Percentiles rank a stretch among this genome's conserved stretches.
phyloP scores from a whole-genome alignment of 2,329 filamentous ascomycete species.

The Neonectria ditissima region DNA sequence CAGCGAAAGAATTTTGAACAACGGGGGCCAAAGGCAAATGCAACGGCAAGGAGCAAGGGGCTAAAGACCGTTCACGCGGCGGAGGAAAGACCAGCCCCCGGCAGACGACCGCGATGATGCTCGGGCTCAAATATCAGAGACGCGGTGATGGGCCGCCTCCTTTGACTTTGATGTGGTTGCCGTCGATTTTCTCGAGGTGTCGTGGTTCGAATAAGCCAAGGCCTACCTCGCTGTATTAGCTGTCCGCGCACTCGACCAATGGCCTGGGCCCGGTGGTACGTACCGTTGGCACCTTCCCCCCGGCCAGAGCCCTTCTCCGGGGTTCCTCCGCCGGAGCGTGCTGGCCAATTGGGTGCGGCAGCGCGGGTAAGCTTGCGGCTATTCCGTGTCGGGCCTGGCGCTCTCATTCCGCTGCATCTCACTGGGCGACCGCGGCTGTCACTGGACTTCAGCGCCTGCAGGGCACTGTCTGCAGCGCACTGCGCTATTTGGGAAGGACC shows the following conservation, averaged over 20 bases:
- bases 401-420: constrained; percentile 27
- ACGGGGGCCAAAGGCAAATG: constrained; percentile 40
- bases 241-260: constrained; percentile 29
- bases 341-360: constrained; percentile 41
- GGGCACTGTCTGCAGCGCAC: constrained; percentile 33
- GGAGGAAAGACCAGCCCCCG: constrained; percentile 23
- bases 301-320: constrained; percentile 44
- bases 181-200: constrained; percentile 54
- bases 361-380: constrained; percentile 30
- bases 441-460: constrained; percentile 31
- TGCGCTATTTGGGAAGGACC: constrained; percentile 1
- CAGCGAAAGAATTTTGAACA: constrained; percentile 49
- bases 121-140: constrained; percentile 36
- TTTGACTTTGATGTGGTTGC: constrained; percentile 49
- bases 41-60: constrained; percentile 31
- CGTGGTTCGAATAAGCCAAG: constrained; percentile 56
- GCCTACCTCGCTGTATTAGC: constrained; percentile 32
- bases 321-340: constrained; percentile 45
- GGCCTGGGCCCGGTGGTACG: constrained; percentile 32
- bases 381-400: constrained; percentile 38
- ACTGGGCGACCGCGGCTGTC: constrained; percentile 31
- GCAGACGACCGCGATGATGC: constrained; percentile 17
- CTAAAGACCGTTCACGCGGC: constrained; percentile 22
- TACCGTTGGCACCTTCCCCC: constrained; percentile 31
- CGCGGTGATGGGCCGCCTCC: constrained; percentile 46